Evolutionary conservation across 768 basidiomycete species (phyloP).

Genomic region (Ephemerocybe angulata): DNA sequence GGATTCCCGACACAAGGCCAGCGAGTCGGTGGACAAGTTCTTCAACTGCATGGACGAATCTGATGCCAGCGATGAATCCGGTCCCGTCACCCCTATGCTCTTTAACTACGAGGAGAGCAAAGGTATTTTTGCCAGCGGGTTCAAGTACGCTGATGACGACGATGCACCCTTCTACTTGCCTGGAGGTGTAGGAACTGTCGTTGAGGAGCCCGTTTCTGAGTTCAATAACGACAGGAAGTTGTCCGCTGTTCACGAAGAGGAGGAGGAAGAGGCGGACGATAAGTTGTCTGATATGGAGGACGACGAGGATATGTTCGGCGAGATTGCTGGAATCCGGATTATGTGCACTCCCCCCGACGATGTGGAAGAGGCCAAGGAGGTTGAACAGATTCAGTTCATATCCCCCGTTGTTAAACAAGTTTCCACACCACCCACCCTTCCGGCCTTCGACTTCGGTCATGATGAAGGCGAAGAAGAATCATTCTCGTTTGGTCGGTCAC

Average conservation of each 20-base stretch:
- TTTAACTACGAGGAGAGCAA: slow-evolving; percentile 57
- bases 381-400: slow-evolving; percentile 23
- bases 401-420: slow-evolving; percentile 26
- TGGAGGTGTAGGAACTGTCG: slow-evolving; percentile 35
- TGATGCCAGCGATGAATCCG: slow-evolving; percentile 35
- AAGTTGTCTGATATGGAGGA: slow-evolving; percentile 25
- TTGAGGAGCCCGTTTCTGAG: slow-evolving; percentile 41
- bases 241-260: slow-evolving; percentile 26
- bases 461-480: slow-evolving; percentile 27
- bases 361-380: slow-evolving; percentile 28
- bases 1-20: slow-evolving; percentile 13
- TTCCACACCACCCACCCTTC: slow-evolving; percentile 30
- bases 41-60: slow-evolving; percentile 64
- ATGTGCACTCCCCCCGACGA: slow-evolving; percentile 64
- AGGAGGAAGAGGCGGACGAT: slow-evolving; percentile 34
- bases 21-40: slow-evolving; percentile 67
- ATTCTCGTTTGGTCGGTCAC: slow-evolving; percentile 34
- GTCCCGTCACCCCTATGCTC: slow-evolving; percentile 39
- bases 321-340: slow-evolving; percentile 70
- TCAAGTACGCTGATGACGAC: slow-evolving; percentile 51
- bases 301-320: slow-evolving; percentile 54
- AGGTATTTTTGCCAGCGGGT: slow-evolving; percentile 52
- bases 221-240: slow-evolving; percentile 35
- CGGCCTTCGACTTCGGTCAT: slow-evolving; percentile 32
- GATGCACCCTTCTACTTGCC: slow-evolving; percentile 47